Conservation (phyloP, 139 green algal species). For the Tetradesmus lagerheimii region DNA sequence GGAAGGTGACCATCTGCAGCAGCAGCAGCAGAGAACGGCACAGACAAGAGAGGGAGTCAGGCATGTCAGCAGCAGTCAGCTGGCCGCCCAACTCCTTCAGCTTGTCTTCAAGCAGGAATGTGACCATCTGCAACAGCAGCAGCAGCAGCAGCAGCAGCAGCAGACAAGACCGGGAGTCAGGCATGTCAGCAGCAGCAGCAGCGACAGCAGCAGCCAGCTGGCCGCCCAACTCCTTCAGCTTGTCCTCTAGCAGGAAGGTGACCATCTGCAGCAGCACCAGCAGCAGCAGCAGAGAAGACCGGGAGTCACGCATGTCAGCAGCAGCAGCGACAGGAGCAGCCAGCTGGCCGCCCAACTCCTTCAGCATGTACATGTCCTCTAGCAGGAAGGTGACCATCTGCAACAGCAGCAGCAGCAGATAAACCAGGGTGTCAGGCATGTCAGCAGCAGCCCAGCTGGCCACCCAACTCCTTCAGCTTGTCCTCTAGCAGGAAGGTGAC, state of each 20-base stretch:
- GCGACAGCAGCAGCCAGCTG: too few species aligned
- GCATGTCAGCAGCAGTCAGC: neutral
- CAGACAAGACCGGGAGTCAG: too few species aligned
- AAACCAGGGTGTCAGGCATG: too few species aligned
- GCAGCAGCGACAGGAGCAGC: too few species aligned
- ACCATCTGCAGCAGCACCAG: conserved; percentile 24
- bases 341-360: conserved; percentile 48
- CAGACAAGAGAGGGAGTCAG: too few species aligned
- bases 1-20: conserved; percentile 48
- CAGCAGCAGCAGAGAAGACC: neutral
- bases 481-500: conserved; percentile 59
- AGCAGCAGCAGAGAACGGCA: too few species aligned
- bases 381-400: conserved; percentile 54
- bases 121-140: conserved; percentile 31
- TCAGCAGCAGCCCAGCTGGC: too few species aligned
- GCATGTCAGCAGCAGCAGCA: too few species aligned
- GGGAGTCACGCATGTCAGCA: too few species aligned
- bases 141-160: neutral
- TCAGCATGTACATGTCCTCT: conserved; percentile 53
- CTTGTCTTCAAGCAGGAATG: conserved; percentile 53
- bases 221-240: conserved; percentile 50
- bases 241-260: conserved; percentile 54
- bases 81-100: conserved; percentile 50
- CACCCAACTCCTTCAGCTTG: conserved; percentile 53
- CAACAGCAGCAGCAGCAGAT: too few species aligned